Percentiles rank a stretch among this genome's conserved stretches.
phyloP scores from a whole-genome alignment of 23 red algal genomes.

The Porphyridium purpureum region DNA sequence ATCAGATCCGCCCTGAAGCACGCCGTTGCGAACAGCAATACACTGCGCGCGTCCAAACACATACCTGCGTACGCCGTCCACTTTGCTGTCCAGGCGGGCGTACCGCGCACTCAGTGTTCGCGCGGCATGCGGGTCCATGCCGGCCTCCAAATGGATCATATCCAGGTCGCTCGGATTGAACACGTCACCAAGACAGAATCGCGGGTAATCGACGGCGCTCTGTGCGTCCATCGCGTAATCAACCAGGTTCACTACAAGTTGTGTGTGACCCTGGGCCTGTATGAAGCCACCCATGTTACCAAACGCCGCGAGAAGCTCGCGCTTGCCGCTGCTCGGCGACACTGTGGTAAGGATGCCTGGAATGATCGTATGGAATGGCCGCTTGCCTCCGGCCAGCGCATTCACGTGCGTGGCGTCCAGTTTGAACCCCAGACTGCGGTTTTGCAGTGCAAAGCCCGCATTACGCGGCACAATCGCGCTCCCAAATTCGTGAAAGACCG shows the following conservation, averaged over 20 bases:
- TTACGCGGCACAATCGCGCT: conserved; percentile 48
- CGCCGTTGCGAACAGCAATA: too few species aligned
- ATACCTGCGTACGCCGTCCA: too few species aligned
- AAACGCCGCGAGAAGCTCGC: conserved; percentile 30
- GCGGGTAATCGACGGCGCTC: conserved; percentile 41
- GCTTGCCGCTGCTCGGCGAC: background rate
- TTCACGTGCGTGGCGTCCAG: conserved; percentile 20
- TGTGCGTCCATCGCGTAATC: conserved; percentile 66
- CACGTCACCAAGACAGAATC: conserved; percentile 54
- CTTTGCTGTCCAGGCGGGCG: too few species aligned
- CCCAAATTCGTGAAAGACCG: conserved; percentile 71
- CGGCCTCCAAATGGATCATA: too few species aligned
- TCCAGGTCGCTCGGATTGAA: too few species aligned
- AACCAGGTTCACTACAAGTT: conserved; percentile 38
- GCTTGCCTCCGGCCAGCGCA: conserved; percentile 16
- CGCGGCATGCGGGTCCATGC: too few species aligned
- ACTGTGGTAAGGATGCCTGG: conserved; percentile 32
- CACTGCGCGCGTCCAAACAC: too few species aligned
- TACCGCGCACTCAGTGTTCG: too few species aligned
- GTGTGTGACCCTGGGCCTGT: conserved; percentile 91
- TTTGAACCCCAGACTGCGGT: conserved; percentile 76
- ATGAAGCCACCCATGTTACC: conserved; percentile 88
- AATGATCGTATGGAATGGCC: conserved; percentile 93
- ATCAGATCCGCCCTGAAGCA: too few species aligned
- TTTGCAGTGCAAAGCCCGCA: conserved; percentile 78